phyloP scores from a whole-genome alignment of 192 early-diverging fungal genomes.

The Coemansia sp. region DNA sequence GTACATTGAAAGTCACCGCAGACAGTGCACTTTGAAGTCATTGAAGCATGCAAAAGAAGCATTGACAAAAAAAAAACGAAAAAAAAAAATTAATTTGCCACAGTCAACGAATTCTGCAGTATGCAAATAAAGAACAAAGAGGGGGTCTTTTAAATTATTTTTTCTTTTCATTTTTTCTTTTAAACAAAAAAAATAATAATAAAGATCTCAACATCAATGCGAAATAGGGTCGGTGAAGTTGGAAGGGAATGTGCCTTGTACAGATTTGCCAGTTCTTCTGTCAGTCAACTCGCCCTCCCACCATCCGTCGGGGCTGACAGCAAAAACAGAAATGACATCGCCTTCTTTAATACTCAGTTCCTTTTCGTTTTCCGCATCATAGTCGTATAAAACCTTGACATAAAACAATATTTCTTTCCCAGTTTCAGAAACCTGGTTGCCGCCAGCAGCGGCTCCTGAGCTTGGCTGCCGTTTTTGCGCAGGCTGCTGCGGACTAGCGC shows the following conservation, averaged over 20 bases:
- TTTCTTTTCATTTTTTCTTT: too few relatives aligned
- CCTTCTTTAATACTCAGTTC: slow-evolving; percentile 52
- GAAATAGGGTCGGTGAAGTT: slow-evolving; percentile 55
- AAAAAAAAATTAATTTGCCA: too few relatives aligned
- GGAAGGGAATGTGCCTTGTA: slow-evolving; percentile 55
- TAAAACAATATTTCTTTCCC: slow-evolving; percentile 55
- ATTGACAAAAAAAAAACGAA: too few relatives aligned
- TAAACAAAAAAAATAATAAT: too few relatives aligned
- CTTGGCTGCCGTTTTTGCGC: neutral
- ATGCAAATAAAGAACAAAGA: too few relatives aligned
- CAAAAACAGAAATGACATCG: slow-evolving; percentile 52
- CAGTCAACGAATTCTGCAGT: too few relatives aligned
- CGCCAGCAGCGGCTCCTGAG: neutral
- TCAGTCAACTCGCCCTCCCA: slow-evolving; percentile 57
- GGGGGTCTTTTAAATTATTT: too few relatives aligned
- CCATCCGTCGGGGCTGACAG: slow-evolving; percentile 55
- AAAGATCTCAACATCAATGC: neutral
- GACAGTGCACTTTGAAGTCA: too few relatives aligned
- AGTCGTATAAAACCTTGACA: slow-evolving; percentile 58
- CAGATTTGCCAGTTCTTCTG: slow-evolving; percentile 28
- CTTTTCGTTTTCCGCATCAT: slow-evolving; percentile 48
- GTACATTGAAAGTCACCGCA: too few relatives aligned
- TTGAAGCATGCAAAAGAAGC: too few relatives aligned
- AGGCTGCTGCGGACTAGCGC: slow-evolving; percentile 2
- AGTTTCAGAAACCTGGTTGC: slow-evolving; percentile 16